These are phyloP conservation scores for Castanea crenata DNA, from an alignment of 306 rosid species.

Conservation along the genomic window DNA sequence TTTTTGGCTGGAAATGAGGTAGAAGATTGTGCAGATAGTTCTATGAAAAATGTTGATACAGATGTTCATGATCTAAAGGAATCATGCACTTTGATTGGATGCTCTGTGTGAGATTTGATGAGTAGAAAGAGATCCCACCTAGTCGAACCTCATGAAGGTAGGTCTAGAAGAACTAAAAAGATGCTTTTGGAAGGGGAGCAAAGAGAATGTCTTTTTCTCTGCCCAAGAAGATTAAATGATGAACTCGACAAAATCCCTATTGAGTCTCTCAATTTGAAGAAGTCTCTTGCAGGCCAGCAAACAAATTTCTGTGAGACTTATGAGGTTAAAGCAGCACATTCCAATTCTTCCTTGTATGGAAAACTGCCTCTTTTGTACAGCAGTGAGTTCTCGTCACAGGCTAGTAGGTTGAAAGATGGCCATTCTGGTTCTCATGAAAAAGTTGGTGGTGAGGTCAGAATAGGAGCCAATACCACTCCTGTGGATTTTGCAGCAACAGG, in stretches of 20 bases:
- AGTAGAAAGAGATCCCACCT: too few relatives aligned
- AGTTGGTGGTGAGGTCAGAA: slow-evolving; percentile 11
- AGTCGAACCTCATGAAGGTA: too few relatives aligned
- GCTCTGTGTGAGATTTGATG: too few relatives aligned
- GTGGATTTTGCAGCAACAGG: slow-evolving; percentile 17
- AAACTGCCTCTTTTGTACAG: slow-evolving; percentile 32
- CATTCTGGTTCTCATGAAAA: slow-evolving; percentile 27
- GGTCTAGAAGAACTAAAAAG: too few relatives aligned
- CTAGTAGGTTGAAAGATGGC: slow-evolving; percentile 29
- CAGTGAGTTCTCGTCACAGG: slow-evolving; percentile 30
- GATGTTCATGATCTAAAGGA: too few relatives aligned
- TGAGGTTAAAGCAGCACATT: slow-evolving; percentile 31
- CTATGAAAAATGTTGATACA: too few relatives aligned
- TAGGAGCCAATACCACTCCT: slow-evolving; percentile 12
- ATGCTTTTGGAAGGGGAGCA: slow-evolving; percentile 33
- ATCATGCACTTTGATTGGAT: too few relatives aligned
- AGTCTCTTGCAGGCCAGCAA: slow-evolving; percentile 28
- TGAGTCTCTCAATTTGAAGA: slow-evolving; percentile 17
- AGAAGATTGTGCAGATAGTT: too few relatives aligned
- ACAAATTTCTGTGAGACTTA: slow-evolving; percentile 24
- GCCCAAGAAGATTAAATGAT: slow-evolving; percentile 30
- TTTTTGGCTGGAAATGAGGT: too few relatives aligned
- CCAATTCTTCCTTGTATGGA: slow-evolving; percentile 32
- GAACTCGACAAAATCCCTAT: slow-evolving; percentile 16
- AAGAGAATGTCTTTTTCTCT: slow-evolving; percentile 31